Percentiles rank a stretch among this genome's conserved stretches.
These are phyloP conservation scores for Trichoderma aggressivum DNA, from an alignment of 2,329 filamentous ascomycete genomes.

Conservation along the genomic window DNA sequence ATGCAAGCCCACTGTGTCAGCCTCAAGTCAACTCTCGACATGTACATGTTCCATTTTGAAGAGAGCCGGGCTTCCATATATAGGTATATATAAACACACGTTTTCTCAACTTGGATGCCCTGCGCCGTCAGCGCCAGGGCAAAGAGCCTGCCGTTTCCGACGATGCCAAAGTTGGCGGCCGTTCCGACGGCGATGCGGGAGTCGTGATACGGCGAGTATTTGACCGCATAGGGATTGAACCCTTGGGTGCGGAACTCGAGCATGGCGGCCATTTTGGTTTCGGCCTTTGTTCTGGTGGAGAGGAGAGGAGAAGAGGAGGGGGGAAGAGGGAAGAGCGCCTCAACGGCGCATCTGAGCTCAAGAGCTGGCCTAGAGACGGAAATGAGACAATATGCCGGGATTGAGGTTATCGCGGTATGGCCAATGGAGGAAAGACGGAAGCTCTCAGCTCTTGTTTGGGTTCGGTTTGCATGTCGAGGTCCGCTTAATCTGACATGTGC, in stretches of 20 bases:
- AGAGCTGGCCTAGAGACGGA: not conserved
- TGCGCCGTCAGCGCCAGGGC: slow-evolving; percentile 77
- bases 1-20: not conserved
- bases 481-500: slow-evolving; percentile 31
- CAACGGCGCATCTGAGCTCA: slow-evolving; percentile 23
- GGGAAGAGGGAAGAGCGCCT: slow-evolving; percentile 3
- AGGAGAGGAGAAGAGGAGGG: not conserved
- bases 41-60: not conserved
- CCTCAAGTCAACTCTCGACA: too few relatives aligned
- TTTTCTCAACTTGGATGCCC: slow-evolving; percentile 81
- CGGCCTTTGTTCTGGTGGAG: not conserved
- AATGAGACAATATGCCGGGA: not conserved
- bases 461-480: not conserved
- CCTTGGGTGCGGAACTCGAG: slow-evolving; percentile 91
- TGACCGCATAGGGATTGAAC: slow-evolving; percentile 94
- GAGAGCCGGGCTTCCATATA: not conserved
- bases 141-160: slow-evolving; percentile 90
- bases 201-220: slow-evolving; percentile 98
- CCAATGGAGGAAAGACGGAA: not conserved
- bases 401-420: not conserved
- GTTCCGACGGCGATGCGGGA: slow-evolving; percentile 85
- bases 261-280: slow-evolving; percentile 58
- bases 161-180: slow-evolving; percentile 93
- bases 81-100: slow-evolving; percentile 45
- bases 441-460: not conserved